Conservation (phyloP, 2,329 filamentous ascomycete genomes). For the Aspergillus sp. region DNA sequence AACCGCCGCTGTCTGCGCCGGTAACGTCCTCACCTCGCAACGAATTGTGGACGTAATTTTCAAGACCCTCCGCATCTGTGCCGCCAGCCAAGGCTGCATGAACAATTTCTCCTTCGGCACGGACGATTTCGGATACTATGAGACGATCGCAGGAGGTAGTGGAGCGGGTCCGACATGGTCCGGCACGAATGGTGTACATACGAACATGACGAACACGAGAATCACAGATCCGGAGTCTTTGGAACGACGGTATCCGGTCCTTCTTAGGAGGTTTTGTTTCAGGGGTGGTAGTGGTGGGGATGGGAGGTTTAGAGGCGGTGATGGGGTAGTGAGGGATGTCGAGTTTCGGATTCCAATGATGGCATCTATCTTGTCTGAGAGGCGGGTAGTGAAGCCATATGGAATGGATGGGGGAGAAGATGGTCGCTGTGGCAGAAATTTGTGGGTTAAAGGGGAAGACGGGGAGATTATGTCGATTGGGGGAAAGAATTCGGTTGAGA, state of each 20-base stretch:
- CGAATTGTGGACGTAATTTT: slow-evolving; percentile 77
- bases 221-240: slow-evolving; percentile 82
- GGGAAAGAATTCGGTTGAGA: slow-evolving; percentile 66
- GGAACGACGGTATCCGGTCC: slow-evolving; percentile 73
- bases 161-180: not conserved
- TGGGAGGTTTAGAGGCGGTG: not conserved
- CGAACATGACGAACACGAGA: slow-evolving; percentile 83
- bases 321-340: slow-evolving; percentile 7
- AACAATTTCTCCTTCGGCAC: not conserved
- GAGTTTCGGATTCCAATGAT: slow-evolving; percentile 6
- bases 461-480: not conserved
- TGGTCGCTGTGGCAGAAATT: not conserved
- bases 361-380: slow-evolving; percentile 1
- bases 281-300: not conserved
- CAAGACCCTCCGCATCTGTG: slow-evolving; percentile 72
- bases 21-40: slow-evolving; percentile 77
- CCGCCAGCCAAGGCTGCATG: slow-evolving; percentile 63
- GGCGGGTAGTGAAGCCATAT: not conserved
- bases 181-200: slow-evolving; percentile 50
- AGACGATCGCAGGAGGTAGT: not conserved
- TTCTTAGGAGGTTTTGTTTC: slow-evolving; percentile 65
- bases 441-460: not conserved
- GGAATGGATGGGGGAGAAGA: not conserved
- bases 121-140: not conserved
- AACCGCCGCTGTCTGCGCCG: slow-evolving; percentile 74